Evolutionary conservation across 768 basidiomycete species (phyloP).

Genomic region (Hericium coralloides): DNA sequence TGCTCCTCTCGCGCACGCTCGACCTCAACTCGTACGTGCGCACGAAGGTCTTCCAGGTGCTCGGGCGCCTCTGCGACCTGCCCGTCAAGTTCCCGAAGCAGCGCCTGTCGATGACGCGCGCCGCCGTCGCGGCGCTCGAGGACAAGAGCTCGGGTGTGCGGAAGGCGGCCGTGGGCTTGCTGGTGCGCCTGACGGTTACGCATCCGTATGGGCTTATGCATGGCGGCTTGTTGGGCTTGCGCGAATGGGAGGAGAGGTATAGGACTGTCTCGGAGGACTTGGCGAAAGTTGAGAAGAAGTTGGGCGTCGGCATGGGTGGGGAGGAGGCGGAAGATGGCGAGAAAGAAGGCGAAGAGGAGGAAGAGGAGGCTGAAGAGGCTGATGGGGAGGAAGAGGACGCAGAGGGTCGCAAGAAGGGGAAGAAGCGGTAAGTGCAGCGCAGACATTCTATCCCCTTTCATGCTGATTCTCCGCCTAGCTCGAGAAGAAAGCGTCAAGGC

Average conservation of each 20-base stretch:
- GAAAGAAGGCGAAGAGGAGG: slow-evolving; percentile 19
- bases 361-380: slow-evolving; percentile 22
- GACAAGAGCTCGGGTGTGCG: slow-evolving; percentile 90
- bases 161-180: slow-evolving; percentile 68
- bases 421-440: not conserved
- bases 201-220: slow-evolving; percentile 85
- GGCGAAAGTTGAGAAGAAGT: slow-evolving; percentile 50
- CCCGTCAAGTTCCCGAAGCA: slow-evolving; percentile 81
- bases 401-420: slow-evolving; percentile 14
- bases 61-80: slow-evolving; percentile 70
- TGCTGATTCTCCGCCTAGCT: not conserved
- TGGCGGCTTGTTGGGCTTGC: slow-evolving; percentile 68
- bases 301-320: slow-evolving; percentile 46
- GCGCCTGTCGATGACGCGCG: slow-evolving; percentile 61
- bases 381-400: slow-evolving; percentile 22
- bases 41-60: slow-evolving; percentile 71
- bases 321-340: slow-evolving; percentile 15
- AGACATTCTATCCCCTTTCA: not conserved
- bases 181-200: slow-evolving; percentile 69
- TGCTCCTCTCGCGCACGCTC: slow-evolving; percentile 79
- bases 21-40: slow-evolving; percentile 90
- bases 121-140: slow-evolving; percentile 73
- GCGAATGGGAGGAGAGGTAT: slow-evolving; percentile 71
- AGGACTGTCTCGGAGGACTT: slow-evolving; percentile 52
- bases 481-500: not conserved